phyloP scores from a whole-genome alignment of 352 stramenopile species.

The Pseudoperonospora humuli region DNA sequence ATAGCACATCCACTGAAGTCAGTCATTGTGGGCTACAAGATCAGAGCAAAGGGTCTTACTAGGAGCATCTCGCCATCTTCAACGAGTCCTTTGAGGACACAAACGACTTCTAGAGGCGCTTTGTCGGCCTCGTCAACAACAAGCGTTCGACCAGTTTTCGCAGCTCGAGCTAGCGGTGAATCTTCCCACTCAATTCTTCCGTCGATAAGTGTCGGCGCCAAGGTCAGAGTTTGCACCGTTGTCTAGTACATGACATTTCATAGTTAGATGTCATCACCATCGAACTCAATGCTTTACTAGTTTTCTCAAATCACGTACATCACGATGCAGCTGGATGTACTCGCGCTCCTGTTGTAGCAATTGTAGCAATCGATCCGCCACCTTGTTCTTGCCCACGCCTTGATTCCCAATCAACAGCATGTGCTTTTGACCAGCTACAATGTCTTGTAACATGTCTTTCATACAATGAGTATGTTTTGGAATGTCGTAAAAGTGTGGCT shows the following conservation, averaged over 20 bases:
- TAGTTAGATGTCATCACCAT: background rate
- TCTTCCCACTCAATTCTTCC: conserved; percentile 90
- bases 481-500: conserved; percentile 88
- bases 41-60: no score
- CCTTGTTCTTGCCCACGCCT: conserved; percentile 93
- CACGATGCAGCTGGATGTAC: conserved; percentile 95
- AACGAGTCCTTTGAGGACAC: conserved; percentile 92
- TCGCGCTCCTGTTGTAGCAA: conserved; percentile 89
- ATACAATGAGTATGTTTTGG: conserved; percentile 83
- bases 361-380: conserved; percentile 88
- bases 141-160: conserved; percentile 85
- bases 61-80: conserved; percentile 94
- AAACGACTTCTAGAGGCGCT: conserved; percentile 91
- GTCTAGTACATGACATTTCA: conserved; percentile 37
- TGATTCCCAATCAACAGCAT: conserved; percentile 94
- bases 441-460: conserved; percentile 81
- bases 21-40: no score
- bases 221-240: conserved; percentile 90
- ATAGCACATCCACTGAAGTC: no score
- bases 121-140: conserved; percentile 97
- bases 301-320: conserved; percentile 43
- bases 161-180: conserved; percentile 91
- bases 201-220: conserved; percentile 82
- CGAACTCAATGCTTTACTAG: background rate
- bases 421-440: conserved; percentile 83